These are phyloP conservation scores for Blastocystis sp. DNA, from an alignment of 352 stramenopile genomes.

Conservation along the genomic window DNA sequence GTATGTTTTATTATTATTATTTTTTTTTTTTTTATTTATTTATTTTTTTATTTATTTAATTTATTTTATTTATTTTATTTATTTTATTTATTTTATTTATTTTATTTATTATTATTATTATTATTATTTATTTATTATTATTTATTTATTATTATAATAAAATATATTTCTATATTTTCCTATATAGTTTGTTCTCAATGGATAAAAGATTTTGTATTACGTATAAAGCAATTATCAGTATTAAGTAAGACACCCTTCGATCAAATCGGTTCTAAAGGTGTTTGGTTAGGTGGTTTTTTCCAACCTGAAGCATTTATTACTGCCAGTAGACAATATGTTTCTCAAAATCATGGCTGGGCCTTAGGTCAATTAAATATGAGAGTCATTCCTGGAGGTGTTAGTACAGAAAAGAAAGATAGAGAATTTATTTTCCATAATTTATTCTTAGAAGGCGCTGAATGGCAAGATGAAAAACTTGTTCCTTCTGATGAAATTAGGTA, in stretches of 20 bases:
- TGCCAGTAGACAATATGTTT: conserved; percentile 64
- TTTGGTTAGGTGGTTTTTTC: conserved; percentile 73
- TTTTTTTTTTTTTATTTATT: too few relatives aligned
- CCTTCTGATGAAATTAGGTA: conserved; percentile 20
- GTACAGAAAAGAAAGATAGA: background rate
- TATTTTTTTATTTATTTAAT: too few relatives aligned
- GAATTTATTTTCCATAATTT: conserved; percentile 15
- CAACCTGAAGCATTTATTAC: conserved; percentile 72
- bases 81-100: too few relatives aligned
- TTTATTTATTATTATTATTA: too few relatives aligned
- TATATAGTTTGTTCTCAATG: conserved; percentile 45
- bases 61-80: too few relatives aligned
- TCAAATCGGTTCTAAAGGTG: conserved; percentile 39
- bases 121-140: too few relatives aligned
- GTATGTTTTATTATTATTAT: background rate
- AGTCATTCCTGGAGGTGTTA: background rate
- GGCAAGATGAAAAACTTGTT: background rate
- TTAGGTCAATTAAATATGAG: conserved; percentile 40
- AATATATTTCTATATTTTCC: too few relatives aligned
- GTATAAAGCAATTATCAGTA: conserved; percentile 47
- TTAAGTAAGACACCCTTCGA: conserved; percentile 44
- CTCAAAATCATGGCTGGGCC: conserved; percentile 44
- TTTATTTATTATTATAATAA: too few relatives aligned
- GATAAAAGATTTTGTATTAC: conserved; percentile 58
- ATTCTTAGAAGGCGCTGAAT: conserved; percentile 30